phyloP scores from a whole-genome alignment of 192 early-diverging fungal species.

The Spizellomyces punctatus region DNA sequence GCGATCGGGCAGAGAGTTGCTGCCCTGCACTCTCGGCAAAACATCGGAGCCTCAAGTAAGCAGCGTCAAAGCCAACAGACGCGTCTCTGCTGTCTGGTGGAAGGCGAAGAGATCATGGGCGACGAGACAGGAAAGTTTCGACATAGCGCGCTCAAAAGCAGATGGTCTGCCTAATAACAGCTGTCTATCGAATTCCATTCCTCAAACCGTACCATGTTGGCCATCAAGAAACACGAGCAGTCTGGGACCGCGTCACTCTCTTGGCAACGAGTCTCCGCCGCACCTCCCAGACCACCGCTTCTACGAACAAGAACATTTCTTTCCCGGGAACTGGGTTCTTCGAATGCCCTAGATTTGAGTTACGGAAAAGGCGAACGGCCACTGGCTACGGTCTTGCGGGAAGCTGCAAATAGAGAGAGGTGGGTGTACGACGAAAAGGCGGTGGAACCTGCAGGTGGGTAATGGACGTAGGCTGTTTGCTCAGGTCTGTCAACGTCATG shows the following conservation, averaged over 20 bases:
- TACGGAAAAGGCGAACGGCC: not conserved
- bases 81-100: not conserved
- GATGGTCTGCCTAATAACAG: too few species aligned
- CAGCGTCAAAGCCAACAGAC: not conserved
- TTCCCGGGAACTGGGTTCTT: not conserved
- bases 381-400: not conserved
- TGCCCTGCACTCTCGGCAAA: not conserved
- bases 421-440: not conserved
- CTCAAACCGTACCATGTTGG: not conserved
- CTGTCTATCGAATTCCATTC: too few species aligned
- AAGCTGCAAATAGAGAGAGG: not conserved
- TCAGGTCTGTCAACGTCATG: too few species aligned
- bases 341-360: not conserved
- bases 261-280: not conserved
- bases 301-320: conserved; percentile 2
- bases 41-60: not conserved
- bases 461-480: too few species aligned
- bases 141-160: too few species aligned
- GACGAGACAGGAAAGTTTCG: too few species aligned
- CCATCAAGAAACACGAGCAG: not conserved
- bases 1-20: not conserved
- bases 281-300: not conserved
- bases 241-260: not conserved
- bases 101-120: too few species aligned
- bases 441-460: too few species aligned